Conservation (phyloP, 768 basidiomycete species). For the Leccinellum luteum region DNA sequence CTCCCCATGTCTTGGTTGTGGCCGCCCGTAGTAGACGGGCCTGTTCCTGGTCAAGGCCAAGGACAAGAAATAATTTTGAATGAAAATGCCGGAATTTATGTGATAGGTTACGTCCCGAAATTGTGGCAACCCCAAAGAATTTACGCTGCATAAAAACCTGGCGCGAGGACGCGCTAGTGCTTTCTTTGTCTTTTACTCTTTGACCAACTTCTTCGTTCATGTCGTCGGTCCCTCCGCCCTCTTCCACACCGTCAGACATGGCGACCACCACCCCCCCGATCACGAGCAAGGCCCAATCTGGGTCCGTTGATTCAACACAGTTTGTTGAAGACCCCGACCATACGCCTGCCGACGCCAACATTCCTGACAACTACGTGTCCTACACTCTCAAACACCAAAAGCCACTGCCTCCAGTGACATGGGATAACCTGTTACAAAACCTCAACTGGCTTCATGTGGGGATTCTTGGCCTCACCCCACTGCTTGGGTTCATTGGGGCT, state of each 20-base stretch:
- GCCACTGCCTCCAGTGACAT: constrained; percentile 63
- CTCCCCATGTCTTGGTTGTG: neutral
- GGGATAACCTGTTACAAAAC: constrained; percentile 56
- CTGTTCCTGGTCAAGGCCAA: neutral
- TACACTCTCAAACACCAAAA: constrained; percentile 69
- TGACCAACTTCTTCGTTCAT: constrained; percentile 25
- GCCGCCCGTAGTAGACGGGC: neutral
- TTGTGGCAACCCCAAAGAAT: constrained; percentile 37
- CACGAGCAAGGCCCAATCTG: neutral
- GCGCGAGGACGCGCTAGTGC: neutral
- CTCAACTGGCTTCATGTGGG: constrained; percentile 75
- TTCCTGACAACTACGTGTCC: constrained; percentile 82
- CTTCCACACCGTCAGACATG: constrained; percentile 16
- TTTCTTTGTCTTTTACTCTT: constrained; percentile 15
- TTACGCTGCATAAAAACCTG: constrained; percentile 26
- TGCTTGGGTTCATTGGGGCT: constrained; percentile 71
- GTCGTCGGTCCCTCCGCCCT: constrained; percentile 26
- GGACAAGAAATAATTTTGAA: neutral
- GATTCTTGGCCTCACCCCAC: constrained; percentile 72
- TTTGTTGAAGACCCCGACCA: constrained; percentile 30
- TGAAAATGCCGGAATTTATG: neutral
- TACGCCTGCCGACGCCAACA: constrained; percentile 50
- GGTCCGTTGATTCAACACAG: neutral
- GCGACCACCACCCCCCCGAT: constrained; percentile 10
- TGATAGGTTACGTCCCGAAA: neutral